These are phyloP conservation scores for Aspergillus hancockii DNA, from an alignment of 495 filamentous ascomycete genomes.

Conservation along the genomic window DNA sequence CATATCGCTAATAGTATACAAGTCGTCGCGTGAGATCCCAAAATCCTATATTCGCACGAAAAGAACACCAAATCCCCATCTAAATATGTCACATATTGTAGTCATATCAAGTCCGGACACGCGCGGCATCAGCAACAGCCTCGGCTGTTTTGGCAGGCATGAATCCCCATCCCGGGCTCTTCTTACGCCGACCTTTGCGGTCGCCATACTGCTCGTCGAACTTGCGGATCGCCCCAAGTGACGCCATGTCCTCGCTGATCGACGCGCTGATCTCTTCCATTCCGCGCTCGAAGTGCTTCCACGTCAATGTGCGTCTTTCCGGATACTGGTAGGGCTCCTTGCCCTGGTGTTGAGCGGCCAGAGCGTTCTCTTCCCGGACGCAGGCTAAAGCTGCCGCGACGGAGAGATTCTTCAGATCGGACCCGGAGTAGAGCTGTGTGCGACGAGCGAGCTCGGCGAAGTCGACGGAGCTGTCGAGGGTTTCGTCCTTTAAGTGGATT, in stretches of 20 bases:
- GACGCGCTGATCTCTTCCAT: constrained; percentile 89
- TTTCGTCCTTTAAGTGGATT: constrained; percentile 83
- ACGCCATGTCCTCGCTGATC: constrained; percentile 93
- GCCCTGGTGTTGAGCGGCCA: constrained; percentile 52
- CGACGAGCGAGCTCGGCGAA: constrained; percentile 67
- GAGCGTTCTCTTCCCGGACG: constrained; percentile 78
- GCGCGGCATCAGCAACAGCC: constrained; percentile 32
- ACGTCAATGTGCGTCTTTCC: constrained; percentile 63
- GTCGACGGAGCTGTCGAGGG: constrained; percentile 66
- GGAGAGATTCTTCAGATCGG: constrained; percentile 89
- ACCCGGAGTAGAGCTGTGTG: constrained; percentile 94
- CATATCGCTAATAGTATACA: constrained; percentile 24
- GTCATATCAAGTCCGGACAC: constrained; percentile 41
- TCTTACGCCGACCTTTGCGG: constrained; percentile 70
- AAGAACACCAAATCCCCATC: constrained; percentile 6
- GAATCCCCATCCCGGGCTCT: constrained; percentile 49
- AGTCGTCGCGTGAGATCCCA: constrained; percentile 16
- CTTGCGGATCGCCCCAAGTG: constrained; percentile 80
- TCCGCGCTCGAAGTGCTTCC: constrained; percentile 78
- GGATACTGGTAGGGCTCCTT: constrained; percentile 59
- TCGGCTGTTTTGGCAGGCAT: constrained; percentile 29
- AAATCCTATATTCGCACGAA: constrained; percentile 6
- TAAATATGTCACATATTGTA: constrained; percentile 8
- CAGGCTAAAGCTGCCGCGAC: constrained; percentile 89
- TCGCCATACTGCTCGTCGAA: constrained; percentile 97